phyloP scores from a whole-genome alignment of 495 filamentous ascomycete species.

The Sphaerosporella brunnea region DNA sequence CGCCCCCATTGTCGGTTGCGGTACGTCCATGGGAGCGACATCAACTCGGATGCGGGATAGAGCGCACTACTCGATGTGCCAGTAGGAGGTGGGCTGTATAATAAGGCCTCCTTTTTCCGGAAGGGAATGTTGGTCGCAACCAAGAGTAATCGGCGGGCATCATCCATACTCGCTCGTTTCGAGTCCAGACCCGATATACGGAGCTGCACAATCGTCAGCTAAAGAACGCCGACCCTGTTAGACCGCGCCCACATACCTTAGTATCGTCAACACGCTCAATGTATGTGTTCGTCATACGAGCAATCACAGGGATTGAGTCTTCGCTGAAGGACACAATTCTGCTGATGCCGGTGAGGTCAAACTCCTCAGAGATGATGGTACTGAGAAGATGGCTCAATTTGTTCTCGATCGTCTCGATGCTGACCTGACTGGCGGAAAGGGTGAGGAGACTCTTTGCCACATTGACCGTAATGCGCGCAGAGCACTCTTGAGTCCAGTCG shows the following conservation, averaged over 20 bases:
- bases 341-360: slow-evolving; percentile 18
- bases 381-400: slow-evolving; percentile 12
- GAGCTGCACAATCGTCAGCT: slow-evolving; percentile 14
- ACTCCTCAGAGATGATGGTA: slow-evolving; percentile 13
- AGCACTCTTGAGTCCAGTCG: slow-evolving; percentile 15
- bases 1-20: slow-evolving; percentile 20
- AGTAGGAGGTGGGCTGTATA: slow-evolving; percentile 10
- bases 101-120: slow-evolving; percentile 13
- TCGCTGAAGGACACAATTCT: slow-evolving; percentile 16
- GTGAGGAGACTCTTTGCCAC: slow-evolving; percentile 9
- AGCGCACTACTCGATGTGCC: slow-evolving; percentile 11
- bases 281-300: slow-evolving; percentile 21
- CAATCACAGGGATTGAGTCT: slow-evolving; percentile 16
- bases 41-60: slow-evolving; percentile 14
- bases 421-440: slow-evolving; percentile 15
- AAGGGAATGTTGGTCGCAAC: slow-evolving; percentile 16
- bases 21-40: slow-evolving; percentile 19
- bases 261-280: slow-evolving; percentile 17
- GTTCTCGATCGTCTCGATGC: slow-evolving; percentile 16
- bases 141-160: slow-evolving; percentile 24
- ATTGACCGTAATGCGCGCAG: slow-evolving; percentile 21
- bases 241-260: slow-evolving; percentile 9
- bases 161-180: slow-evolving; percentile 11
- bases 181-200: slow-evolving; percentile 18
- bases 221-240: background rate